These are phyloP conservation scores for Trametopsis cervina DNA, from an alignment of 768 basidiomycete species.

Conservation along the genomic window DNA sequence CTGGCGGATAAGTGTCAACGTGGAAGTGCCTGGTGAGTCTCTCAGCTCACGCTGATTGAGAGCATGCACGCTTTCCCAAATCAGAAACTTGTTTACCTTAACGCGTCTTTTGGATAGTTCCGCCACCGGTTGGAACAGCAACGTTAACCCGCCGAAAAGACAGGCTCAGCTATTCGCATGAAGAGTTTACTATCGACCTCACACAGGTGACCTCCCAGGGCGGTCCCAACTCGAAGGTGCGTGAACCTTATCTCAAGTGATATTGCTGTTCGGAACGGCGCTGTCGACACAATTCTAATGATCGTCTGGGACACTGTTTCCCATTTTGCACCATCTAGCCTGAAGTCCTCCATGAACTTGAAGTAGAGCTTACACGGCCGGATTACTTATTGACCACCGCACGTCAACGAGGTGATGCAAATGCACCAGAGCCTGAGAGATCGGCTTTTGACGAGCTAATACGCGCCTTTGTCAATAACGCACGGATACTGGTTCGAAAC, in stretches of 20 bases:
- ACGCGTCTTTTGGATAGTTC: constrained; percentile 39
- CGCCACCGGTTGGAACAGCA: constrained; percentile 58
- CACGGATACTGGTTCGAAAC: constrained; percentile 83
- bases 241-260: constrained; percentile 8
- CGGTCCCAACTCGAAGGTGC: constrained; percentile 42
- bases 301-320: too few relatives aligned
- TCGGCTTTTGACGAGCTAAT: constrained; percentile 87
- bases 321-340: constrained; percentile 28
- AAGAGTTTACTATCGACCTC: constrained; percentile 88
- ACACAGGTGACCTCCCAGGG: constrained; percentile 75
- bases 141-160: constrained; percentile 73
- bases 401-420: constrained; percentile 55
- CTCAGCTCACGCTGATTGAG: neutral
- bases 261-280: too few relatives aligned
- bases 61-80: neutral
- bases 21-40: constrained; percentile 79
- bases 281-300: too few relatives aligned
- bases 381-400: constrained; percentile 67
- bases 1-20: constrained; percentile 88
- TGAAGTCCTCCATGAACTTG: constrained; percentile 77
- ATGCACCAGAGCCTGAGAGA: constrained; percentile 54
- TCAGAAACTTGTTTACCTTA: neutral
- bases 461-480: constrained; percentile 88
- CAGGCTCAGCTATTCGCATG: constrained; percentile 88
- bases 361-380: constrained; percentile 78